Evolutionary conservation across 2,329 filamentous ascomycete genomes (phyloP).

Genomic region (Chaetomium strumarium): DNA sequence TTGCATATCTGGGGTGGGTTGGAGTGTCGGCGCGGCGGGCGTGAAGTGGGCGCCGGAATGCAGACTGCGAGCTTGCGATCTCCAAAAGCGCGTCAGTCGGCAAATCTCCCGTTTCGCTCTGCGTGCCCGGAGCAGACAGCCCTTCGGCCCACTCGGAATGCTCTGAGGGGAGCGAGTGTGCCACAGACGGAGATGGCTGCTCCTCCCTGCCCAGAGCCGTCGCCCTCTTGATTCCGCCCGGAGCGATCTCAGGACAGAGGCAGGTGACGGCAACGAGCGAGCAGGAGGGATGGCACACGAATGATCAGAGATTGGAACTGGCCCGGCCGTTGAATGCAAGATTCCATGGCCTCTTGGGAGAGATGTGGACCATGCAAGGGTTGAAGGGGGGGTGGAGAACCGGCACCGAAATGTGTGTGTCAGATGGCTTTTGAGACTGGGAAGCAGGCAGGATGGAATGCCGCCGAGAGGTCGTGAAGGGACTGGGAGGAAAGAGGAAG

Average conservation of each 20-base stretch:
- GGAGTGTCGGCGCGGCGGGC: constrained; percentile 14
- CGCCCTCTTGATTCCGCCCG: background rate
- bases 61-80: constrained; percentile 17
- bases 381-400: constrained; percentile 17
- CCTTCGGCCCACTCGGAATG: background rate
- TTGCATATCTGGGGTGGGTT: constrained; percentile 25
- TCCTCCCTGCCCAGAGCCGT: background rate
- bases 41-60: constrained; percentile 21
- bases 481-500: background rate
- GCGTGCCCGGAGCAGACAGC: background rate
- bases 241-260: background rate
- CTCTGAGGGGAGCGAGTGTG: background rate
- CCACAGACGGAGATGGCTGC: background rate
- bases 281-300: constrained; percentile 14
- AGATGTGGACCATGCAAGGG: constrained; percentile 26
- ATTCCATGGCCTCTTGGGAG: constrained; percentile 23
- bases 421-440: constrained; percentile 10
- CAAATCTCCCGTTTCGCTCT: constrained; percentile 4
- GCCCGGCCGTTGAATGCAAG: constrained; percentile 26
- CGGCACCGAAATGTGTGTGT: constrained; percentile 15
- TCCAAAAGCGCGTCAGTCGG: constrained; percentile 15
- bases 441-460: background rate
- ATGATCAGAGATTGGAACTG: constrained; percentile 20
- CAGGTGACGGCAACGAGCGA: constrained; percentile 13
- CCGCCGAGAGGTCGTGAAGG: background rate